Evolutionary conservation across 805 yeast genomes (phyloP).

Genomic region (Cyberlindnera misumaiensis): DNA sequence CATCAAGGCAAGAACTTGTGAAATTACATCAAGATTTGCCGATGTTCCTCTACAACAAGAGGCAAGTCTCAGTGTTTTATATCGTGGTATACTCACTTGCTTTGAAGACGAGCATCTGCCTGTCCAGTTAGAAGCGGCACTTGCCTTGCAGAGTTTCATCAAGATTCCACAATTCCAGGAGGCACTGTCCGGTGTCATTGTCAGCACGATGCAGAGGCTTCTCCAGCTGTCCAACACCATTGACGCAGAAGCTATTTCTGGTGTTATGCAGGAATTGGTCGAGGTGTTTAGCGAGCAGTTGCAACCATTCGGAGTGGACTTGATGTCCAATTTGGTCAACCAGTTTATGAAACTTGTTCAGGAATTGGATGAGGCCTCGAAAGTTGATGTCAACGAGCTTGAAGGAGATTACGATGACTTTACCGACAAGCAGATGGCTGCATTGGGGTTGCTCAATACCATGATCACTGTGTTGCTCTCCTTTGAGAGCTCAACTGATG

Average conservation of each 20-base stretch:
- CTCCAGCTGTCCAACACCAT: conserved; percentile 69
- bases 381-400: conserved; percentile 34
- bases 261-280: conserved; percentile 93
- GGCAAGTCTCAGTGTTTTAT: conserved; percentile 30
- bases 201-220: conserved; percentile 77
- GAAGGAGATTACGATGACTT: conserved; percentile 30
- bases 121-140: conserved; percentile 75
- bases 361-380: conserved; percentile 60
- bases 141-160: conserved; percentile 78
- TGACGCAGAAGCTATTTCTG: conserved; percentile 81
- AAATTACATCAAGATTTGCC: conserved; percentile 58
- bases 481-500: conserved; percentile 70
- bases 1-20: conserved; percentile 69
- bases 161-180: conserved; percentile 58
- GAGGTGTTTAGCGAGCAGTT: conserved; percentile 82
- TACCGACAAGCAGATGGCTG: conserved; percentile 75
- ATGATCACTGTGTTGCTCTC: conserved; percentile 75
- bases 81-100: conserved; percentile 38
- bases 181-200: conserved; percentile 59
- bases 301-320: conserved; percentile 82
- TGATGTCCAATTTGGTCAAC: conserved; percentile 54
- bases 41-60: conserved; percentile 44
- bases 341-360: conserved; percentile 68
- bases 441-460: conserved; percentile 73
- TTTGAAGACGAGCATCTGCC: conserved; percentile 48